Percentiles rank a stretch among this genome's conserved stretches.
phyloP scores from a whole-genome alignment of 768 basidiomycete genomes.

The Panellus pusillus region DNA sequence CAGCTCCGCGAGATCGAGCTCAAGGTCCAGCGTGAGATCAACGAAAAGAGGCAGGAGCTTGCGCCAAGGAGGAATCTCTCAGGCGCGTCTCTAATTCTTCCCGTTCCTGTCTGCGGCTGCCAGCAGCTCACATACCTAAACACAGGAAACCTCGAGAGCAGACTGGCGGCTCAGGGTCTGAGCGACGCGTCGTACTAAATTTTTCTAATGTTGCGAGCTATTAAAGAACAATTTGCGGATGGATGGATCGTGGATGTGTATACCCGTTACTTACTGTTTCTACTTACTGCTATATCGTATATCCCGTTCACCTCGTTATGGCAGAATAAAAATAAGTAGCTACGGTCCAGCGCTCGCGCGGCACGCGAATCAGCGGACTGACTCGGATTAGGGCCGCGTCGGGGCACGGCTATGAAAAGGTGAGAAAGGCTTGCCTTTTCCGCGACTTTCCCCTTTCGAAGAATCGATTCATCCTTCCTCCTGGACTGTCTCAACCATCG shows the following conservation, averaged over 20 bases:
- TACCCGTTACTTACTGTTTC: conserved; percentile 13
- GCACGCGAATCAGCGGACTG: no score
- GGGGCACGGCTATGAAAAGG: no score
- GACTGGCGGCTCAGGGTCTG: conserved; percentile 51
- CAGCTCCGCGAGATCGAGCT: conserved; percentile 85
- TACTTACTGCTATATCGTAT: conserved; percentile 1
- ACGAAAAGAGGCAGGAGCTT: conserved; percentile 85
- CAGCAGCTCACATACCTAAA: background rate
- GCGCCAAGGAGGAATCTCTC: conserved; percentile 81
- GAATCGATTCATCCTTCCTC: no score
- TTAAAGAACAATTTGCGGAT: conserved; percentile 6
- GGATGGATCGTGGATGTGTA: conserved; percentile 18
- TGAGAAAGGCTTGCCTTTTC: no score
- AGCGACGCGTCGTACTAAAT: conserved; percentile 16
- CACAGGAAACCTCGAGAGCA: conserved; percentile 58
- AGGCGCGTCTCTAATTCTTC: conserved; percentile 39
- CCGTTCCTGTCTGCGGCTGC: background rate
- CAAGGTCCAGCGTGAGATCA: conserved; percentile 84
- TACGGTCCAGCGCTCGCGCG: no score
- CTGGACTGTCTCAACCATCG: no score
- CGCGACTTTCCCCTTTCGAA: no score
- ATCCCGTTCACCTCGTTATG: background rate
- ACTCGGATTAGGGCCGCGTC: no score
- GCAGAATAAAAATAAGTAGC: no score
- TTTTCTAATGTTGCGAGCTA: background rate